These are phyloP conservation scores for Neoboletus brunneissimus DNA, from an alignment of 768 basidiomycete species.

Conservation along the genomic window DNA sequence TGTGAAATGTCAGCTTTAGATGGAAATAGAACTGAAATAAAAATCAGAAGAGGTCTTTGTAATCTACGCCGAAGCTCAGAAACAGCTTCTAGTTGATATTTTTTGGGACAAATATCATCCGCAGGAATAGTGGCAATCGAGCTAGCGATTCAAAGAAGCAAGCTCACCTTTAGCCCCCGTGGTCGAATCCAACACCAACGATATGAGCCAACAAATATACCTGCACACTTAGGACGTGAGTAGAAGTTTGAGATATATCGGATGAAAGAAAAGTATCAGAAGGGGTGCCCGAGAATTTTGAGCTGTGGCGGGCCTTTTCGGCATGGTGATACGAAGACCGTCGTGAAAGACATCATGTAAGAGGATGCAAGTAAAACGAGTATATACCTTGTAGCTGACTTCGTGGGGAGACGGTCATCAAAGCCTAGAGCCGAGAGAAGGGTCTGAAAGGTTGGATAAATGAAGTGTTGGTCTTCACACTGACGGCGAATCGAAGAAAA, in stretches of 20 bases:
- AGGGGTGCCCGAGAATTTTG: slow-evolving; percentile 73
- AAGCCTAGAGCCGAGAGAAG: neutral
- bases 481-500: neutral
- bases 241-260: neutral
- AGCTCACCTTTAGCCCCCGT: slow-evolving; percentile 5
- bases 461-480: neutral
- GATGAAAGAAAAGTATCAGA: slow-evolving; percentile 46
- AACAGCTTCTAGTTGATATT: slow-evolving; percentile 91
- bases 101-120: slow-evolving; percentile 35
- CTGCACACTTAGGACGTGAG: slow-evolving; percentile 1
- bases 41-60: slow-evolving; percentile 37
- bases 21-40: neutral
- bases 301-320: slow-evolving; percentile 96
- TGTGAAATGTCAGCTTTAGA: too few species aligned
- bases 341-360: slow-evolving; percentile 51
- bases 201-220: neutral
- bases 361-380: neutral
- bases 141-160: too few species aligned
- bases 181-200: slow-evolving; percentile 30
- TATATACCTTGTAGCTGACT: slow-evolving; percentile 11
- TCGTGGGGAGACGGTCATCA: too few species aligned
- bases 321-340: slow-evolving; percentile 86
- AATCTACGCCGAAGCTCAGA: slow-evolving; percentile 73
- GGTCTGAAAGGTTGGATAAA: neutral
- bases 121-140: neutral